These are phyloP conservation scores for Jatropha podagrica DNA, from an alignment of 441 rosid genomes.

Conservation along the genomic window DNA sequence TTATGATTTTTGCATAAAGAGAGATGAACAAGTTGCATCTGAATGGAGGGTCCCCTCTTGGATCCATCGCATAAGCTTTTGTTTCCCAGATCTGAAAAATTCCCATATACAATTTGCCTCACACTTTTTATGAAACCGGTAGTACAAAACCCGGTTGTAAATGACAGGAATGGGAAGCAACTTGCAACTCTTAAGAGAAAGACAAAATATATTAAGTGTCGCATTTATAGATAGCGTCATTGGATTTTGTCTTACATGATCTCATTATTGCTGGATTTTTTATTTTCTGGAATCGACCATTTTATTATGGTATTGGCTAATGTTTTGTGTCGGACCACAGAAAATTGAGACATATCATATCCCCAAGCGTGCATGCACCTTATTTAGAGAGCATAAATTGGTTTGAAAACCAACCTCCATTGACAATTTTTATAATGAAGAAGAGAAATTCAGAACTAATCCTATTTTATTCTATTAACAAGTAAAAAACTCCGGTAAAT, in stretches of 20 bases:
- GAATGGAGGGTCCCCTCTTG: background rate
- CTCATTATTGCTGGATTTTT: background rate
- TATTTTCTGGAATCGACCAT: too few species aligned
- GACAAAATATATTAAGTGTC: background rate
- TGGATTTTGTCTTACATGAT: background rate
- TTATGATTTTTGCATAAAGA: background rate
- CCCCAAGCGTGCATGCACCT: too few species aligned
- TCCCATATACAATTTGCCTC: conserved; percentile 11
- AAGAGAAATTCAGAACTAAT: too few species aligned
- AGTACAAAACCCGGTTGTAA: background rate
- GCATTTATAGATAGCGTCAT: background rate
- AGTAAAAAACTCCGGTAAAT: background rate
- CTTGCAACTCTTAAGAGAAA: background rate
- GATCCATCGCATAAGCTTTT: conserved; percentile 3
- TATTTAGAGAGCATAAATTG: too few species aligned
- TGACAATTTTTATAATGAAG: too few species aligned
- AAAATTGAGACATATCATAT: too few species aligned
- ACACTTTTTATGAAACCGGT: background rate
- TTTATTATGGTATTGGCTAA: too few species aligned
- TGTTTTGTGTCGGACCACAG: too few species aligned
- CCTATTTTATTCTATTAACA: background rate
- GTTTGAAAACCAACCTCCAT: too few species aligned
- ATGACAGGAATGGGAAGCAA: background rate
- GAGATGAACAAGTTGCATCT: conserved; percentile 15
- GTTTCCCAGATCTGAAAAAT: background rate